Base-by-base conservation (phyloP, 1,139 yeast genomes). In the Kodamaea derodonti region DNA sequence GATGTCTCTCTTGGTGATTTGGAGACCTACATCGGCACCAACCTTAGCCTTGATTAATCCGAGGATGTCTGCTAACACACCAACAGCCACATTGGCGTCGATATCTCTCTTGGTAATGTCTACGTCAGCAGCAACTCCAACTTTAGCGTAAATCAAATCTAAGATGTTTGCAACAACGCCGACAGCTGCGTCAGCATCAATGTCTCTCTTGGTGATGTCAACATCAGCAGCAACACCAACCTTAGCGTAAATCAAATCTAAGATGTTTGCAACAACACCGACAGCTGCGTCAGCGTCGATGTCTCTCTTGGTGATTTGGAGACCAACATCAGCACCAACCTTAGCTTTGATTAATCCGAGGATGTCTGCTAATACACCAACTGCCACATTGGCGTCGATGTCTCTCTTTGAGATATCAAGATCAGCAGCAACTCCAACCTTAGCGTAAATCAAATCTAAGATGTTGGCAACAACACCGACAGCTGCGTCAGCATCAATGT, bases 361-460 rank as follows among this genome's bases (percentile, higher is more conserved):
- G 20, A 34, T 25, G 15, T 43, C 45, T 13, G 51, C 37, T 37
- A 44, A 45, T 32, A 48, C 49, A 30, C 47, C 56, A 26, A 48
- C 54, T 27, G 48, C 42, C 29, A 51, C 52, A 13, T 36, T 26
- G 17, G 27, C 37, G 44, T 37, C 35, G 48, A 53, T 11, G 38
- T 48, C 40, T 58, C 59, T 39, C 52, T 51, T 41, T 51, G 56
- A 34, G 45, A 39, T 29, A 24, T 32, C 41, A 25, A 38, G 39
- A n/a, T 32, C 45, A 18, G 37, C 43, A 31, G 39, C 48, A 32
- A 31, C 38, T 14, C 41, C 39, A 22, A 20, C 34, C 27, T 40
- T 29, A 34, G 33, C 39, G 31, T 36, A 38, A 29, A 35, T 35
- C 28, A 42, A 15, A 20, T 40, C 39, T 23, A 37, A 30, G 20